phyloP scores from a whole-genome alignment of 2,329 filamentous ascomycete species.

The Epichloe gansuensis region DNA sequence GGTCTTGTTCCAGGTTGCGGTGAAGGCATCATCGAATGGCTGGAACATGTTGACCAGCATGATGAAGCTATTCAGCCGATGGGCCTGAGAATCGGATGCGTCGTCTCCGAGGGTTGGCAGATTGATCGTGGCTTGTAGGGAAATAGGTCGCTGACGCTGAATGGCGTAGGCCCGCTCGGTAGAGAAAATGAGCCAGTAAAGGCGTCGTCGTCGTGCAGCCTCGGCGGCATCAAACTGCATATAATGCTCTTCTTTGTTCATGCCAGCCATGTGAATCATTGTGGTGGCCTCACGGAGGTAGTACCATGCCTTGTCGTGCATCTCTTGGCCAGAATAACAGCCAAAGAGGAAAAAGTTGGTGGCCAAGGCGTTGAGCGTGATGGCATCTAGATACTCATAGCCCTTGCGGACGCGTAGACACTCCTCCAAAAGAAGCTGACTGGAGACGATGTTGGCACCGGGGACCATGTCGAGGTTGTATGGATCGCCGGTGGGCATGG shows the following conservation, averaged over 20 bases:
- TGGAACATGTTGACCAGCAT: constrained; percentile 50
- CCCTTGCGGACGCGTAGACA: constrained; percentile 50
- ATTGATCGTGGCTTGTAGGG: constrained; percentile 55
- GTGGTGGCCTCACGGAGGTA: constrained; percentile 66
- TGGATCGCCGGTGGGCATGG: constrained; percentile 42
- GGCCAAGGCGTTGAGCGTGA: constrained; percentile 45
- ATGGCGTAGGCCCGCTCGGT: constrained; percentile 63
- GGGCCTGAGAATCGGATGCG: constrained; percentile 38
- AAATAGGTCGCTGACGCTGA: constrained; percentile 55
- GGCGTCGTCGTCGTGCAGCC: constrained; percentile 47
- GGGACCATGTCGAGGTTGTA: constrained; percentile 43
- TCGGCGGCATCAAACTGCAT: constrained; percentile 45
- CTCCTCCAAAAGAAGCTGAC: constrained; percentile 56
- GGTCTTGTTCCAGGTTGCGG: constrained; percentile 54
- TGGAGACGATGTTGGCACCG: constrained; percentile 48
- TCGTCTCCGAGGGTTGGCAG: constrained; percentile 51
- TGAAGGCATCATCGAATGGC: constrained; percentile 52
- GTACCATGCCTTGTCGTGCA: constrained; percentile 68
- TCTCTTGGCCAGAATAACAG: constrained; percentile 56
- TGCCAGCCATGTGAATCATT: constrained; percentile 45
- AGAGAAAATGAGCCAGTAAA: constrained; percentile 63
- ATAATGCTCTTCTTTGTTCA: constrained; percentile 53
- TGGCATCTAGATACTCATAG: constrained; percentile 44
- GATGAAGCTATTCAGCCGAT: constrained; percentile 43
- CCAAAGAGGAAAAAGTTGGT: constrained; percentile 73